Conservation (phyloP, 2,329 filamentous ascomycete genomes). For the Aureobasidium sp. region DNA sequence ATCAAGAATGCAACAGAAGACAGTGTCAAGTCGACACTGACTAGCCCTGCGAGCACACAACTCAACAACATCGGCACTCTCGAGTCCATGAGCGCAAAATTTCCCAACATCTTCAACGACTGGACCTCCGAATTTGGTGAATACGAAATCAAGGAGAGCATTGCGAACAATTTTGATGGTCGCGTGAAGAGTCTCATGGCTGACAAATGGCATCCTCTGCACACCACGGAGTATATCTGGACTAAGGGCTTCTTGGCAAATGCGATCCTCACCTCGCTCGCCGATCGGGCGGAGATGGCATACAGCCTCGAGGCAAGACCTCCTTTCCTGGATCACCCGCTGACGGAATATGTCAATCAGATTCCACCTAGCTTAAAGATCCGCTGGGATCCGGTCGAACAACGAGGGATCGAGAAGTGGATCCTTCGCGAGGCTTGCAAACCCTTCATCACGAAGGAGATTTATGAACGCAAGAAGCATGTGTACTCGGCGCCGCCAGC, state of each 20-base stretch:
- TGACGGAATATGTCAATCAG: conserved; percentile 32
- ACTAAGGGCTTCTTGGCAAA: conserved; percentile 30
- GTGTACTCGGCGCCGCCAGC: conserved; percentile 38
- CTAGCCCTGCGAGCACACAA: conserved; percentile 25
- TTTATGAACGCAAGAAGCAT: conserved; percentile 42
- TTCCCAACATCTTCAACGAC: conserved; percentile 27
- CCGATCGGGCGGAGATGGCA: conserved; percentile 40
- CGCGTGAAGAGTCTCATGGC: conserved; percentile 20
- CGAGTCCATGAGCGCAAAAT: conserved; percentile 27
- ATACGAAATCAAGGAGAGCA: conserved; percentile 25
- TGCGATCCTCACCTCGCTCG: conserved; percentile 33
- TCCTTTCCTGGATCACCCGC: conserved; percentile 34
- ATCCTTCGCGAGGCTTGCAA: conserved; percentile 42
- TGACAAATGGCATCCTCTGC: conserved; percentile 33
- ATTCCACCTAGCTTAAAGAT: conserved; percentile 16
- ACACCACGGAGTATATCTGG: conserved; percentile 31
- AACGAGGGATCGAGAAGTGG: conserved; percentile 36
- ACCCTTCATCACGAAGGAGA: conserved; percentile 44
- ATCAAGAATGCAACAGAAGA: background rate
- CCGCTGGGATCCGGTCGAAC: background rate
- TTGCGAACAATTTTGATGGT: conserved; percentile 21
- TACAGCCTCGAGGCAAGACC: conserved; percentile 33
- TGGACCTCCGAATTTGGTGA: conserved; percentile 25
- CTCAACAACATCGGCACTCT: conserved; percentile 33
- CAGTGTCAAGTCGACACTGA: conserved; percentile 16